phyloP scores from a whole-genome alignment of 2,329 filamentous ascomycete species.

The Madurella fahalii region DNA sequence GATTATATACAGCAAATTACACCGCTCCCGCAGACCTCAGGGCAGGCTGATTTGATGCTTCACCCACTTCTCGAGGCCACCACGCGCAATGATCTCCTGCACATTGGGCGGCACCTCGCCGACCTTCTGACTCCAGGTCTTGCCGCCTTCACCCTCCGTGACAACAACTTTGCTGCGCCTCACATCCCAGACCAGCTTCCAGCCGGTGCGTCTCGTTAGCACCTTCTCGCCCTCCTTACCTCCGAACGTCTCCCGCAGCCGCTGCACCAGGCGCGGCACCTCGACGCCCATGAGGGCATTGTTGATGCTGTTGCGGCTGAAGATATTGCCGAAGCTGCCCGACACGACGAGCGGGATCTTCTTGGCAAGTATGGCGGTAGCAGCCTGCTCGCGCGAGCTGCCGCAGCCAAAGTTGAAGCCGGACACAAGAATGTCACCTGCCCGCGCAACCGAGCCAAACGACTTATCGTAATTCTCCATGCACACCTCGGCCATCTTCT shows the following conservation, averaged over 20 bases:
- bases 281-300: slow-evolving; percentile 72
- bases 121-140: slow-evolving; percentile 74
- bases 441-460: slow-evolving; percentile 60
- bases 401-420: slow-evolving; percentile 91
- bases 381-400: slow-evolving; percentile 77
- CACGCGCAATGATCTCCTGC: slow-evolving; percentile 75
- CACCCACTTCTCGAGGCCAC: slow-evolving; percentile 80
- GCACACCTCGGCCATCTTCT: slow-evolving; percentile 82
- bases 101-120: slow-evolving; percentile 81
- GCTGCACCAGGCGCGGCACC: slow-evolving; percentile 61
- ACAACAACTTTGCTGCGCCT: slow-evolving; percentile 65
- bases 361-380: slow-evolving; percentile 79
- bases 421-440: slow-evolving; percentile 75
- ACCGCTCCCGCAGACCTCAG: neutral
- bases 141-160: slow-evolving; percentile 62
- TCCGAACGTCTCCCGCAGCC: slow-evolving; percentile 58
- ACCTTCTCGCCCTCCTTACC: slow-evolving; percentile 42
- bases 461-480: slow-evolving; percentile 89
- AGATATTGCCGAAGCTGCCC: slow-evolving; percentile 82
- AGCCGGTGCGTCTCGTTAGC: slow-evolving; percentile 71
- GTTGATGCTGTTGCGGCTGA: slow-evolving; percentile 73
- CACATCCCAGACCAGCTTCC: slow-evolving; percentile 81
- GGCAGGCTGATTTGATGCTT: slow-evolving; percentile 56
- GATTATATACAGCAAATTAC: neutral
- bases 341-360: slow-evolving; percentile 75